Evolutionary conservation across 2,329 filamentous ascomycete genomes (phyloP).

Genomic region (Apiospora kogelbergensis): DNA sequence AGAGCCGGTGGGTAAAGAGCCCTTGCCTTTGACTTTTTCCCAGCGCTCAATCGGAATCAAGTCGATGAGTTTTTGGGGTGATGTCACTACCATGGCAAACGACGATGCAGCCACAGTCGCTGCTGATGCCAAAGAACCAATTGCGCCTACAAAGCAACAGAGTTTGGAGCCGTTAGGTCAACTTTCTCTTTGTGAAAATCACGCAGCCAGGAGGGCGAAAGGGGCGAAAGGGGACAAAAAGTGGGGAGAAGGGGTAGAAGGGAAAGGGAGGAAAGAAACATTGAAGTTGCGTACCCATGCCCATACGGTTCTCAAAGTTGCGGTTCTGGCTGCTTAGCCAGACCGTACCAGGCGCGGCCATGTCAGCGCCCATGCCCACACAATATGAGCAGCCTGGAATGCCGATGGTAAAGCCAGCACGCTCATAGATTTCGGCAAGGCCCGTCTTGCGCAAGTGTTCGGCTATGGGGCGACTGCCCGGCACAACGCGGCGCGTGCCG

Average conservation of each 20-base stretch:
- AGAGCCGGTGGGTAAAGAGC: slow-evolving; percentile 13
- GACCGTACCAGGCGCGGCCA: slow-evolving; percentile 38
- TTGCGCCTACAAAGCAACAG: slow-evolving; percentile 28
- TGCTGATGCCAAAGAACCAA: slow-evolving; percentile 45
- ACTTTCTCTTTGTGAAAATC: too few species aligned
- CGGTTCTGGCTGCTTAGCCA: slow-evolving; percentile 46
- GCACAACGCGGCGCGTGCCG: slow-evolving; percentile 39
- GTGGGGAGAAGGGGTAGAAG: too few species aligned
- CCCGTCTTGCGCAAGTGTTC: slow-evolving; percentile 34
- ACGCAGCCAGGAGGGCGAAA: too few species aligned
- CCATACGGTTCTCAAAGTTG: slow-evolving; percentile 47
- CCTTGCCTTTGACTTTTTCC: slow-evolving; percentile 20
- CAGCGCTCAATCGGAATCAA: slow-evolving; percentile 21
- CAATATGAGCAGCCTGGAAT: slow-evolving; percentile 45
- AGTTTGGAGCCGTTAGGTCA: too few species aligned
- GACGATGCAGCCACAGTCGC: slow-evolving; percentile 46
- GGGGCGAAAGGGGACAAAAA: too few species aligned
- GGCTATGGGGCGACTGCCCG: slow-evolving; percentile 39
- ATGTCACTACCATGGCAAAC: slow-evolving; percentile 42
- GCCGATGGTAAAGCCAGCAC: slow-evolving; percentile 41
- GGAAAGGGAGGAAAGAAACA: too few species aligned
- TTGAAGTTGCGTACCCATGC: slow-evolving; percentile 28
- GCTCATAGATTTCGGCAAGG: slow-evolving; percentile 37
- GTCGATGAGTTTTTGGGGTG: slow-evolving; percentile 35
- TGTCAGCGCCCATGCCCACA: slow-evolving; percentile 42